Percentiles rank a stretch among this genome's conserved stretches.
Evolutionary conservation across 169 alveolate genomes (phyloP).

Genomic region (Plasmodium ovale): DNA sequence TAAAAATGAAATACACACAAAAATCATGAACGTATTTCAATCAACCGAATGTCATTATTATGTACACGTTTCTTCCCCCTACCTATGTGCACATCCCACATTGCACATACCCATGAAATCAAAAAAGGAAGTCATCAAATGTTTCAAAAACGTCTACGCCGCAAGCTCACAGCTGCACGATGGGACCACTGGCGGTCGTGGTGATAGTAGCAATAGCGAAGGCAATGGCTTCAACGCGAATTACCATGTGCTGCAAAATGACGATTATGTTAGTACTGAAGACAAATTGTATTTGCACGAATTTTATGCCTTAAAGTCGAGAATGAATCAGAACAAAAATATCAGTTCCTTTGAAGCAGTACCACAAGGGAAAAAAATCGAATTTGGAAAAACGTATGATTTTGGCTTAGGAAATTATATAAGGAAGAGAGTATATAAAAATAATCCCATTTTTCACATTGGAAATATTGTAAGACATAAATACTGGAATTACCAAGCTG

Average conservation of each 20-base stretch:
- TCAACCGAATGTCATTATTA: constrained; percentile 76
- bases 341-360: constrained; percentile 30
- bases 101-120: constrained; percentile 36
- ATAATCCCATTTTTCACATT: constrained; percentile 60
- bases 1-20: constrained; percentile 53
- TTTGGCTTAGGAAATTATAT: constrained; percentile 75
- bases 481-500: constrained; percentile 75
- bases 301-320: constrained; percentile 8
- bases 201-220: background rate
- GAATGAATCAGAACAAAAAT: constrained; percentile 40
- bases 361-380: constrained; percentile 44
- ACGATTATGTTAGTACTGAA: constrained; percentile 35
- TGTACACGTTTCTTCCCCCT: constrained; percentile 66
- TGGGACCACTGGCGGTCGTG: background rate
- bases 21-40: constrained; percentile 41
- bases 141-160: constrained; percentile 62
- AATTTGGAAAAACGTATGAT: constrained; percentile 56
- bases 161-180: constrained; percentile 52
- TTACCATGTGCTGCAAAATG: constrained; percentile 1
- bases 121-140: constrained; percentile 36
- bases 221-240: background rate
- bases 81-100: constrained; percentile 70
- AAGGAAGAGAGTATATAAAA: constrained; percentile 67
- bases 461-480: constrained; percentile 74
- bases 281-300: constrained; percentile 34